Evolutionary conservation across 371 early-diverging fungal species (phyloP).

Genomic region (Chytridium lagenaria): DNA sequence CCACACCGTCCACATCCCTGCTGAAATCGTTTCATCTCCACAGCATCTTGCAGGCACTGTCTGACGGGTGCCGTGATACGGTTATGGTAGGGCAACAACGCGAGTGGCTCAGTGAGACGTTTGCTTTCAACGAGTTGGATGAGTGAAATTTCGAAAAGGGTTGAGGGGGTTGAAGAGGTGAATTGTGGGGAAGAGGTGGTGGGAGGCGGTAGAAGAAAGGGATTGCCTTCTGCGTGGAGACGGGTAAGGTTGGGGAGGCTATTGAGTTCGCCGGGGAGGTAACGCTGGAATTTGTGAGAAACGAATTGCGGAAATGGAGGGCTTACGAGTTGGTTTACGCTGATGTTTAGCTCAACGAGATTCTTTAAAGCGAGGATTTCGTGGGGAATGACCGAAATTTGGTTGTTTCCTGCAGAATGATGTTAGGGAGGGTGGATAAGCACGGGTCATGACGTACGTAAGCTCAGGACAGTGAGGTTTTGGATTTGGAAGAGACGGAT

Average conservation of each 20-base stretch:
- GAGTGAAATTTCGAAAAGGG: background rate
- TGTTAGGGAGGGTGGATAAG: background rate
- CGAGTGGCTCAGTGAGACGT: background rate
- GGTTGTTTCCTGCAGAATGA: background rate
- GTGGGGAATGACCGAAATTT: background rate
- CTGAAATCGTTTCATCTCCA: background rate
- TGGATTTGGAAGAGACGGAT: background rate
- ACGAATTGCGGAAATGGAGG: background rate
- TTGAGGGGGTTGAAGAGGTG: background rate
- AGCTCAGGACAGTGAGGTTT: slow-evolving; percentile 5
- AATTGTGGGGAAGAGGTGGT: background rate
- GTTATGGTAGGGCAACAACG: background rate
- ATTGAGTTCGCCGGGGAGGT: background rate
- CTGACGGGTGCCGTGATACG: background rate
- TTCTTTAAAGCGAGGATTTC: background rate
- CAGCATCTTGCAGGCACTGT: background rate
- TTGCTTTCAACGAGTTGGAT: background rate
- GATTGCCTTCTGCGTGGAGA: background rate
- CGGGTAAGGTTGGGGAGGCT: background rate
- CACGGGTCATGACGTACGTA: background rate
- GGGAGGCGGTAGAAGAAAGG: background rate
- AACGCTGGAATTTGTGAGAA: background rate
- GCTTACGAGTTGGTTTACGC: background rate
- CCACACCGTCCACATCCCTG: background rate
- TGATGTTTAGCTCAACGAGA: background rate